Conservation (phyloP, 1,284 basidiomycete genomes). For the Fistulinella cinereoalba region DNA sequence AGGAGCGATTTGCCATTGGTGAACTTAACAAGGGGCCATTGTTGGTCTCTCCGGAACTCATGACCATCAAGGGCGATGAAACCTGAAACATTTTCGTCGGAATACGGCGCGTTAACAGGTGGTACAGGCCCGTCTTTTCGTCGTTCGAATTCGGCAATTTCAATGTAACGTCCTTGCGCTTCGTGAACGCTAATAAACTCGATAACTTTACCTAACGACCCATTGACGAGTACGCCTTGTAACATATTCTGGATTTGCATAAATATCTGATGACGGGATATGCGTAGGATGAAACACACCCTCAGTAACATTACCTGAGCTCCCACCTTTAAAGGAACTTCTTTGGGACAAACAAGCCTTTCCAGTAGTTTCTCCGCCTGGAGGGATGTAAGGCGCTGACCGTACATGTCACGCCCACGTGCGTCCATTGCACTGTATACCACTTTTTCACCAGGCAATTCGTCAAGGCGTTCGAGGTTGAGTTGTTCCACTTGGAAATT, state of each 20-base stretch:
- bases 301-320: constrained; percentile 79
- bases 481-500: constrained; percentile 27
- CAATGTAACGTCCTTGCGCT: constrained; percentile 40
- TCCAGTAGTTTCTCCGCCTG: constrained; percentile 31
- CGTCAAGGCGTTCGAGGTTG: constrained; percentile 19
- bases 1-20: constrained; percentile 41
- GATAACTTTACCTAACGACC: constrained; percentile 78
- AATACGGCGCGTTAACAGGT: constrained; percentile 11
- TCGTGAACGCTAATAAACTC: constrained; percentile 55
- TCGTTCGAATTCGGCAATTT: constrained; percentile 34
- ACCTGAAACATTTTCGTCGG: constrained; percentile 7
- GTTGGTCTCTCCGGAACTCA: constrained; percentile 27
- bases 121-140: constrained; percentile 8
- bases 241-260: constrained; percentile 42
- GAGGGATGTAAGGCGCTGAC: constrained; percentile 10
- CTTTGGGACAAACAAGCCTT: constrained; percentile 31
- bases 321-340: constrained; percentile 33
- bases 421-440: constrained; percentile 29
- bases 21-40: constrained; percentile 59
- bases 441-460: constrained; percentile 14
- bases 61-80: constrained; percentile 22
- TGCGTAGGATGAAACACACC: constrained; percentile 27
- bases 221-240: constrained; percentile 74
- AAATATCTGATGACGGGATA: neutral
- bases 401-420: constrained; percentile 24